Percentiles rank a stretch among this genome's conserved stretches.
Evolutionary conservation across 305 asterid species (phyloP).

Genomic region (Rubia tinctorum): DNA sequence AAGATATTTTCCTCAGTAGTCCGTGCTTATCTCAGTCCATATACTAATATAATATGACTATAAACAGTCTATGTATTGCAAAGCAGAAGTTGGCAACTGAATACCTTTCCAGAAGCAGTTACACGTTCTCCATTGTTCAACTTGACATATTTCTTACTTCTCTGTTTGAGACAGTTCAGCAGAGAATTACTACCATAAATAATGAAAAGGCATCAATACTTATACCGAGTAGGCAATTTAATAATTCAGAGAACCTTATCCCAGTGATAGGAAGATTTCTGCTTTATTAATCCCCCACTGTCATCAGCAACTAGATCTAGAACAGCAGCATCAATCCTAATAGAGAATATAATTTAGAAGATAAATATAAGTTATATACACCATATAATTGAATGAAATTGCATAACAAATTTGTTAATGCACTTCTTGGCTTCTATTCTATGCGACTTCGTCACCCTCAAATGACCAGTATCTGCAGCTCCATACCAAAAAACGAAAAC

Average conservation of each 20-base stretch:
- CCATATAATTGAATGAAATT: not conserved
- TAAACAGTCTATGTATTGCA: not conserved
- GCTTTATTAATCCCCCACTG: constrained; percentile 60
- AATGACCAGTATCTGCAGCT: too few species aligned
- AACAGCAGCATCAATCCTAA: constrained; percentile 87
- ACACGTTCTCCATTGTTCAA: constrained; percentile 92
- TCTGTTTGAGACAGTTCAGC: constrained; percentile 36
- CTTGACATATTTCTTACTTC: constrained; percentile 90
- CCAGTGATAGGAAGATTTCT: constrained; percentile 82
- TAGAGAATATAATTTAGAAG: not conserved
- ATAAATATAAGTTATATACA: not conserved
- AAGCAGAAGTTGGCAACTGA: constrained; percentile 14
- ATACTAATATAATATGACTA: not conserved
- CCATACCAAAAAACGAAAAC: not conserved
- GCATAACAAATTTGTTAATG: not conserved
- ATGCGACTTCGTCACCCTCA: not conserved
- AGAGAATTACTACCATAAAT: not conserved
- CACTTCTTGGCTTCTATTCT: not conserved
- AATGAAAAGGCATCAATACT: constrained; percentile 1
- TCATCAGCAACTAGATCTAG: constrained; percentile 91
- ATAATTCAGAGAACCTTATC: constrained; percentile 60
- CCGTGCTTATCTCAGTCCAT: not conserved
- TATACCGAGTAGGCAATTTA: not conserved
- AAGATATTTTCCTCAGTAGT: not conserved
- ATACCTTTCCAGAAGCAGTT: constrained; percentile 95